Conservation (phyloP, 768 basidiomycete genomes). For the Candolleomyces eurysporus region DNA sequence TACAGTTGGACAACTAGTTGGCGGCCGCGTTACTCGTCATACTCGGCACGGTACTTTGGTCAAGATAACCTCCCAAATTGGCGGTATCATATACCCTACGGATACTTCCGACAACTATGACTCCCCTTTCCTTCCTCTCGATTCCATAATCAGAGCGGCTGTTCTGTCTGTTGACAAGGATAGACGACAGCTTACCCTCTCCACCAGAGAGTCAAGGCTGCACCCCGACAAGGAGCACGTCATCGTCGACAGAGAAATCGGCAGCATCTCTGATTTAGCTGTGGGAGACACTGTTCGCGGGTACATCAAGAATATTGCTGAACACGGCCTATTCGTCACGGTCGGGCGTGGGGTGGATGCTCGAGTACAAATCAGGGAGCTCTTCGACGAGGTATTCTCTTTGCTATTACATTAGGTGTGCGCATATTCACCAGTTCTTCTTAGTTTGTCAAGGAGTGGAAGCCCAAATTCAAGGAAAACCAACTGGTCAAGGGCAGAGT, state of each 20-base stretch:
- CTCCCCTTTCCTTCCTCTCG: slow-evolving; percentile 54
- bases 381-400: slow-evolving; percentile 73
- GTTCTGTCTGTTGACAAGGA: slow-evolving; percentile 69
- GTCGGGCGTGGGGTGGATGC: slow-evolving; percentile 84
- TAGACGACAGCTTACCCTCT: slow-evolving; percentile 72
- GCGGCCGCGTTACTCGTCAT: slow-evolving; percentile 79
- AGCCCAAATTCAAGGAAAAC: slow-evolving; percentile 70
- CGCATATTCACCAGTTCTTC: slow-evolving; percentile 6
- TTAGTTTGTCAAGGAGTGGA: slow-evolving; percentile 96
- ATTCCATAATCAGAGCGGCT: slow-evolving; percentile 65
- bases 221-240: slow-evolving; percentile 45
- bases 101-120: slow-evolving; percentile 83
- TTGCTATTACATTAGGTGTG: background rate
- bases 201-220: slow-evolving; percentile 73
- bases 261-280: slow-evolving; percentile 57
- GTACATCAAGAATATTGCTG: slow-evolving; percentile 83
- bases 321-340: slow-evolving; percentile 87
- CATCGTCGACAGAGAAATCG: slow-evolving; percentile 69
- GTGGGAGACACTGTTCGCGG: slow-evolving; percentile 79
- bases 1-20: slow-evolving; percentile 68
- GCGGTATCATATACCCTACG: slow-evolving; percentile 78
- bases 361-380: slow-evolving; percentile 88
- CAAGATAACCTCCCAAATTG: slow-evolving; percentile 69
- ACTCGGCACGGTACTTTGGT: slow-evolving; percentile 70
- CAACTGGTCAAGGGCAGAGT: slow-evolving; percentile 89